Evolutionary conservation across 768 basidiomycete species (phyloP).

Genomic region (Cyclocybe cylindracea): DNA sequence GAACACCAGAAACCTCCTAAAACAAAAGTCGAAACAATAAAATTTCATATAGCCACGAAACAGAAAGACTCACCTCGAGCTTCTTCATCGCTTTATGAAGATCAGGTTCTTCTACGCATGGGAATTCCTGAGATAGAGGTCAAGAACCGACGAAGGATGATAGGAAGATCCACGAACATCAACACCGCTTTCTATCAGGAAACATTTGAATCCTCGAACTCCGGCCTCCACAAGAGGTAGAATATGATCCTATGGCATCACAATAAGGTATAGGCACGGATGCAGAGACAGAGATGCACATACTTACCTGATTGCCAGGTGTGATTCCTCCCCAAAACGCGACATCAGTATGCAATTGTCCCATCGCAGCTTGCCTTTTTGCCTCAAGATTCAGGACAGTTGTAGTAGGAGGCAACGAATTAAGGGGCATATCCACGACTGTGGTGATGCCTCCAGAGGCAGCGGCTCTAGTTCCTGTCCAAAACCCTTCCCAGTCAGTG

Average conservation of each 20-base stretch:
- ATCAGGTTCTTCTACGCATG: constrained; percentile 75
- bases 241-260: constrained; percentile 58
- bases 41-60: constrained; percentile 6
- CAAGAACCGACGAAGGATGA: not conserved
- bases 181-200: constrained; percentile 94
- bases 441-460: constrained; percentile 94
- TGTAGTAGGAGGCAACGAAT: constrained; percentile 95
- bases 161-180: constrained; percentile 51
- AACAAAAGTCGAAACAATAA: constrained; percentile 2
- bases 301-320: constrained; percentile 79
- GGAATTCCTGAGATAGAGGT: constrained; percentile 77
- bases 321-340: constrained; percentile 97
- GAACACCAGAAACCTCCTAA: constrained; percentile 67
- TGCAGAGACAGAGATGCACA: not conserved
- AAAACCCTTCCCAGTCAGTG: constrained; percentile 93
- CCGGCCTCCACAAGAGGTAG: constrained; percentile 75
- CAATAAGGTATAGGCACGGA: not conserved
- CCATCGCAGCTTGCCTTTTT: constrained; percentile 71
- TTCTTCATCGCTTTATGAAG: constrained; percentile 69
- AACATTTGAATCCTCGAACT: constrained; percentile 96
- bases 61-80: constrained; percentile 55
- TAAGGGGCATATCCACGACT: constrained; percentile 96
- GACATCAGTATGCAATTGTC: constrained; percentile 79
- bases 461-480: constrained; percentile 88
- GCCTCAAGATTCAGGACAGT: constrained; percentile 71